These are phyloP conservation scores for Trichoderma parareesei DNA, from an alignment of 495 filamentous ascomycete species.

Conservation along the genomic window DNA sequence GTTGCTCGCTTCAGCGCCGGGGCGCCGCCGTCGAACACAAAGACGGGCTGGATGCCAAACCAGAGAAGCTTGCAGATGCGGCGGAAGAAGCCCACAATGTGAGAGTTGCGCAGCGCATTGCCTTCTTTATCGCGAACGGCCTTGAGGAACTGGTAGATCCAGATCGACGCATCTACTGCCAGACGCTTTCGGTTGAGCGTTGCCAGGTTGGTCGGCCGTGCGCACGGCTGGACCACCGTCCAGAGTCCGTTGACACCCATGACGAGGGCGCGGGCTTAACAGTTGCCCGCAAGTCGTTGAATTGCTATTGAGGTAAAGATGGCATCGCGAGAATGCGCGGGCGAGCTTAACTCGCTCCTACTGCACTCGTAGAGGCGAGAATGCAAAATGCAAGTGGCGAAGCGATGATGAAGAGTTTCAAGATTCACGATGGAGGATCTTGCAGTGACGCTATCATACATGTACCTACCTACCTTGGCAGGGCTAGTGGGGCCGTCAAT, in stretches of 20 bases:
- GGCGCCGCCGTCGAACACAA: conserved; percentile 96
- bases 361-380: neutral
- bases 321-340: neutral
- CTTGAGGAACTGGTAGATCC: conserved; percentile 99
- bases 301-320: neutral
- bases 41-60: conserved; percentile 93
- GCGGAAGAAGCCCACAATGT: conserved; percentile 95
- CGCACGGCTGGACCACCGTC: conserved; percentile 88
- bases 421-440: conserved; percentile 3
- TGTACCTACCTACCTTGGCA: neutral
- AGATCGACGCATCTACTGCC: conserved; percentile 95
- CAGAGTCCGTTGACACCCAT: conserved; percentile 99
- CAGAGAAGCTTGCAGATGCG: conserved; percentile 95
- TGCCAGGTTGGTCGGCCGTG: conserved; percentile 84
- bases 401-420: neutral
- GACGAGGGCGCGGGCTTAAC: conserved; percentile 6
- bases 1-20: conserved; percentile 88
- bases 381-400: neutral
- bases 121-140: conserved; percentile 97
- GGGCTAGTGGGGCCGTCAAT: neutral
- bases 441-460: conserved; percentile 6
- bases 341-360: neutral
- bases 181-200: conserved; percentile 92
- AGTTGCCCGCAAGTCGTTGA: neutral
- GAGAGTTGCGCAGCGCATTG: conserved; percentile 88